These are phyloP conservation scores for Fusarium fujikuroi DNA, from an alignment of 2,329 filamentous ascomycete species.

Conservation along the genomic window DNA sequence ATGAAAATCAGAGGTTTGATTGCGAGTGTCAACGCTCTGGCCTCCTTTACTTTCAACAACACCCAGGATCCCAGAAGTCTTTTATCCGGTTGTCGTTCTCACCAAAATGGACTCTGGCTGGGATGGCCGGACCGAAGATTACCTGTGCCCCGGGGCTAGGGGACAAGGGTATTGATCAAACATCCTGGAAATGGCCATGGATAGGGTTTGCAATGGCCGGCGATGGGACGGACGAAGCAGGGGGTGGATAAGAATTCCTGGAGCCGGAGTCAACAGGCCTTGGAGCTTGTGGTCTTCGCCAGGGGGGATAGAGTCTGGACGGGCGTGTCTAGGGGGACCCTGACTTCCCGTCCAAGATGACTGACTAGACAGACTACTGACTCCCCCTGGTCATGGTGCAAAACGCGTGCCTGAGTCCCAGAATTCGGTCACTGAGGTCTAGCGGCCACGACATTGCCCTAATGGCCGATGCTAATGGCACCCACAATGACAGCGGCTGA, in stretches of 20 bases:
- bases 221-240: constrained; percentile 31
- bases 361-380: neutral
- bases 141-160: constrained; percentile 40
- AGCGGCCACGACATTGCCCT: constrained; percentile 46
- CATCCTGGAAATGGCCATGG: constrained; percentile 36
- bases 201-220: constrained; percentile 33
- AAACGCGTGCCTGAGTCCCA: constrained; percentile 46
- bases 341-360: constrained; percentile 32
- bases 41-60: constrained; percentile 13
- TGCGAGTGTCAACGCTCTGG: constrained; percentile 37
- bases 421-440: constrained; percentile 46
- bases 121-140: constrained; percentile 41
- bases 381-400: constrained; percentile 22
- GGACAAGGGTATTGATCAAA: constrained; percentile 25
- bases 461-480: constrained; percentile 34
- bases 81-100: constrained; percentile 38
- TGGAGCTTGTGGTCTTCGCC: constrained; percentile 18
- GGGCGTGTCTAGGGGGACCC: constrained; percentile 34
- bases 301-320: constrained; percentile 22
- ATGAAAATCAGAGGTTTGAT: constrained; percentile 36
- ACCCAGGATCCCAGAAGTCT: constrained; percentile 35
- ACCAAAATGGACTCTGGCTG: constrained; percentile 32
- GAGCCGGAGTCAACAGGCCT: constrained; percentile 35
- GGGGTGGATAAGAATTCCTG: constrained; percentile 42
- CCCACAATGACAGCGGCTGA: constrained; percentile 46